Base-by-base conservation (phyloP, 176 grass and related monocot species). In the Carex myosuroides region DNA sequence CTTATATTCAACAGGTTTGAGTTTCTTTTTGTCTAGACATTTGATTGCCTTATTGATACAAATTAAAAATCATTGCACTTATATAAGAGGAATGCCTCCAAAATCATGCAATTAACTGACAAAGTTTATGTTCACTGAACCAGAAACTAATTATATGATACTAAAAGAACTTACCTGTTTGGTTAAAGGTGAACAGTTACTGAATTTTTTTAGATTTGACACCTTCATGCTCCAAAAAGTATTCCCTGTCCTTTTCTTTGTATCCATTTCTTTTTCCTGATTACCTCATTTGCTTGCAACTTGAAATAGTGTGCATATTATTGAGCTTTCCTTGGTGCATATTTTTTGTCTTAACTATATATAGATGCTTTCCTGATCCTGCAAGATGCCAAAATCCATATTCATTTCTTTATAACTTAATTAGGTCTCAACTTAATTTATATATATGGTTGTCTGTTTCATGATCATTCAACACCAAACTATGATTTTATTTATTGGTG, bases 1-100 rank as follows among this genome's bases (percentile, higher is more conserved):
- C 17, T 89, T 0, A 80, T 95, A 16, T 95, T 95, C 42, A 95
- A 92, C 79, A 92, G 90, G 93, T 87, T 54, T 79, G n/a, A 61
- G 0, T 30, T 81, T 64, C 2, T 76, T 33, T 44, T 35, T 72
- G 62, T 85, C 24, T 54, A 4, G 41, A n/a, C 21, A 30, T 59
- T 84, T 69, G 29, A 69, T 69, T 35, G 13, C 65, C 18, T 39
- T 6, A 26, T 37, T 68, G 64, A 16, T 68, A 68, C 30, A 67
- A 67, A 67, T 14, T 37, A 35, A 13, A 35, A n/a, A n/a, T n/a
- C n/a, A n/a, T n/a, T n/a, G n/a, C n/a, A n/a, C n/a, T n/a, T n/a
- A n/a, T n/a, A 42, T 75, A 53, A 21, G 21, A 75, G 71, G 9
- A 75, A 75, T 53, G 26, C 53, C 21, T 26, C 44, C 21, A 53